Conservation (phyloP, 73 alveolate species). For the Vitrella brassicaformis region DNA sequence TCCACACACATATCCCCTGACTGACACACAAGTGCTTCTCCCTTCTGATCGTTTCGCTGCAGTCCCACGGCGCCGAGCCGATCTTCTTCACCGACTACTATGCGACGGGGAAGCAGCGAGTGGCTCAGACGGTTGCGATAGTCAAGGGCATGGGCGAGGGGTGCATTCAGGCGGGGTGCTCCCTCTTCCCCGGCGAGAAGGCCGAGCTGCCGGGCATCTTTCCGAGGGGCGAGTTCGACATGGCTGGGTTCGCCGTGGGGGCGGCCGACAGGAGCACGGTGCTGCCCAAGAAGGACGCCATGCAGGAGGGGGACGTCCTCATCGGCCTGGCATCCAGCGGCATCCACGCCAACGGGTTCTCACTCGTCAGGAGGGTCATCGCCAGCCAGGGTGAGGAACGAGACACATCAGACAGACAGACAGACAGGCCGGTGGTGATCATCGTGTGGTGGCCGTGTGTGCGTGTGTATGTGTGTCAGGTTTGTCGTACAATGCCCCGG, state of each 20-base stretch:
- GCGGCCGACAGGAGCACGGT: constrained; percentile 3
- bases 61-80: neutral
- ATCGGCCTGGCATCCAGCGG: constrained; percentile 25
- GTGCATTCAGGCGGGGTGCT: neutral
- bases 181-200: neutral
- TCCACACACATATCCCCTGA: too few relatives aligned
- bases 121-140: neutral
- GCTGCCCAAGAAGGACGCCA: constrained; percentile 9
- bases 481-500: constrained; percentile 13
- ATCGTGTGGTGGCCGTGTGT: too few relatives aligned
- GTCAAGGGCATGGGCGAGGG: neutral
- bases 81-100: neutral
- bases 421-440: too few relatives aligned
- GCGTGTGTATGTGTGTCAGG: too few relatives aligned
- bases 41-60: neutral
- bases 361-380: neutral
- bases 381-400: neutral
- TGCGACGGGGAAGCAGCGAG: neutral
- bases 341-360: constrained; percentile 30
- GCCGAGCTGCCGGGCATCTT: constrained; percentile 32
- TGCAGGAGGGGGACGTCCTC: constrained; percentile 22
- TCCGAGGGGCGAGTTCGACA: constrained; percentile 8
- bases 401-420: too few relatives aligned
- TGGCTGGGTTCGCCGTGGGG: constrained; percentile 21
- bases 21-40: too few relatives aligned